Base-by-base conservation (phyloP, 176 grass and related monocot species). In the Otatea glauca region DNA sequence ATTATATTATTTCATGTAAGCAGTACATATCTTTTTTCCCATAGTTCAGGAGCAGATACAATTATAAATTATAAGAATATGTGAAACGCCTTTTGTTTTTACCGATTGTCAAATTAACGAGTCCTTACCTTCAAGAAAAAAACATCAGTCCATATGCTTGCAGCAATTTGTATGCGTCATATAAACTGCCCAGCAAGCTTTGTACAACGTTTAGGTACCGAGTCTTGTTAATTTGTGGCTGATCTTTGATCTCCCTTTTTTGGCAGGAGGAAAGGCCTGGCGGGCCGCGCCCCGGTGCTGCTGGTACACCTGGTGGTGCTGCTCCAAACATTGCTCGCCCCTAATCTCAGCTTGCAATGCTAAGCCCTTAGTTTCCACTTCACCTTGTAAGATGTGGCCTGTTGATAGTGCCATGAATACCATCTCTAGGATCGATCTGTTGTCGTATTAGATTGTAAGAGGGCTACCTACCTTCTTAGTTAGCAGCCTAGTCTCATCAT, bases 201-300 rank as follows among this genome's bases (percentile, higher is more conserved):
- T n/a, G n/a, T n/a, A n/a, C n/a, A n/a, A n/a, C n/a, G n/a, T 59
- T 23, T 58, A 9, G 54, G 18, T 58, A 47, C n/a, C 20, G 4
- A 25, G n/a, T 43, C 4, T 61, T 24, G 12, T 66, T 34, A 5
- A 39, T 83, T 20, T 38, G 20, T 37, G 15, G 37, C 35, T 73
- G 39, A 83, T 47, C 17, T 49, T 85, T 59, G 43, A 4, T 11
- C 56, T 11, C 18, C n/a, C 7, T 9, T 73, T 41, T 81, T 67
- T 50, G 43, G 71, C 72, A 88, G 72, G 72, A 82, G 42, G 72
- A 50, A 9, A 76, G 79, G 21, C 72, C 51, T 69, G 85, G 11
- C 21, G 79, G 49, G 11, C 72, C 86, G 50, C 70, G 78, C 37
- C 61, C 38, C 1, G 77, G 68, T 38, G 78, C 69, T 23, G 55